Evolutionary conservation across 2,329 filamentous ascomycete genomes (phyloP).

Genomic region (Rhynchosporium secalis): DNA sequence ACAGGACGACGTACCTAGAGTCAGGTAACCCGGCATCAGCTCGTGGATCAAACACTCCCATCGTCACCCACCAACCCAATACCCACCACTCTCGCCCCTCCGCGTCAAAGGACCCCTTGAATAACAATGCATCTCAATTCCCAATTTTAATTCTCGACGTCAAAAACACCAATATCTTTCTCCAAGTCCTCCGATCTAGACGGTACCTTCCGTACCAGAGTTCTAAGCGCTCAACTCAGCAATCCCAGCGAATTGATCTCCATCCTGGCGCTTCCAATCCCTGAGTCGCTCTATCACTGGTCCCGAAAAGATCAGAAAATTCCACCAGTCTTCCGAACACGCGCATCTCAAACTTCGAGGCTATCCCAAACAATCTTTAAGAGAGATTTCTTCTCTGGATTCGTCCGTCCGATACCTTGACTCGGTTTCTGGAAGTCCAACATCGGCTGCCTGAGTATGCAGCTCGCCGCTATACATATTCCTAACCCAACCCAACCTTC

Average conservation of each 20-base stretch:
- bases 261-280: conserved; percentile 26
- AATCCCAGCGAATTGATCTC: conserved; percentile 16
- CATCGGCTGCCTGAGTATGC: conserved; percentile 21
- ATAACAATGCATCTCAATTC: conserved; percentile 15
- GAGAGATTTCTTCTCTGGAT: conserved; percentile 8
- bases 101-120: conserved; percentile 17
- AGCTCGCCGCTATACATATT: conserved; percentile 24
- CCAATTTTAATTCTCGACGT: conserved; percentile 10
- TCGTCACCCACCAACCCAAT: conserved; percentile 4
- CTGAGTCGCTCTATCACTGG: conserved; percentile 21
- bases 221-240: conserved; percentile 22
- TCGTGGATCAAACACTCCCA: conserved; percentile 19
- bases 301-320: conserved; percentile 22
- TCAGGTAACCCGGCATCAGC: conserved; percentile 5
- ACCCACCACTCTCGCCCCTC: conserved; percentile 8
- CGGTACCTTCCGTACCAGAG: not conserved
- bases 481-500: conserved; percentile 17
- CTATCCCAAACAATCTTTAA: conserved; percentile 25
- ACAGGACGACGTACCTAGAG: not conserved
- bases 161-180: conserved; percentile 25
- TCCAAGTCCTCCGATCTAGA: not conserved
- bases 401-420: conserved; percentile 6
- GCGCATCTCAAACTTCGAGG: conserved; percentile 27
- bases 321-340: conserved; percentile 18
- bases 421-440: conserved; percentile 8